Evolutionary conservation across 2,329 filamentous ascomycete genomes (phyloP).

Genomic region (Tolypocladium inflatum): DNA sequence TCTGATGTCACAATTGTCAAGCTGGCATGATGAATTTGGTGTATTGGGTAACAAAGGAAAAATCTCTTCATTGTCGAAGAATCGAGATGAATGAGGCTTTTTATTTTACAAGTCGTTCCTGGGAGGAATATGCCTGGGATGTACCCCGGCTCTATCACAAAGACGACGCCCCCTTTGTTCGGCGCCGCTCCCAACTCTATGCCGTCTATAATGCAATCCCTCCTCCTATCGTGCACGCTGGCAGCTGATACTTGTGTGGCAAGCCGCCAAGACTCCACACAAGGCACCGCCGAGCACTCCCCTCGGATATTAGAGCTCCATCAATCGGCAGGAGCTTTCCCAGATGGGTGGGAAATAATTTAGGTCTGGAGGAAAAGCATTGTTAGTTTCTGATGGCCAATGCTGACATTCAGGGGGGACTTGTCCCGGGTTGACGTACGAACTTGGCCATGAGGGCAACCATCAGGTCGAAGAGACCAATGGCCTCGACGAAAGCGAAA

Average conservation of each 20-base stretch:
- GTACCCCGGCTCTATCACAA: conserved; percentile 25
- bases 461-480: conserved; percentile 83
- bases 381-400: conserved; percentile 2
- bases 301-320: conserved; percentile 21
- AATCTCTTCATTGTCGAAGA: conserved; percentile 21
- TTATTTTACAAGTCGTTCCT: conserved; percentile 33
- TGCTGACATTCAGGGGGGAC: not conserved
- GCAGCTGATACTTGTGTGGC: conserved; percentile 14
- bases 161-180: conserved; percentile 19
- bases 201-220: conserved; percentile 30
- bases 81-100: conserved; percentile 30
- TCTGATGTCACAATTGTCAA: not conserved
- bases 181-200: conserved; percentile 28
- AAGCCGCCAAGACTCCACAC: conserved; percentile 16
- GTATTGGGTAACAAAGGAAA: conserved; percentile 14
- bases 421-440: conserved; percentile 39
- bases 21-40: not conserved
- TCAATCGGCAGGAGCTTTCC: conserved; percentile 26
- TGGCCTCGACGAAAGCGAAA: conserved; percentile 92
- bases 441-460: conserved; percentile 92
- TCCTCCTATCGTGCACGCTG: conserved; percentile 24
- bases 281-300: conserved; percentile 16
- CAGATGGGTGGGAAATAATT: conserved; percentile 21
- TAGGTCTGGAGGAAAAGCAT: conserved; percentile 21
- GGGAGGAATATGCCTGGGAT: conserved; percentile 20